Evolutionary conservation across 345 rosid genomes (phyloP).

Genomic region (Gossypium stocksii): DNA sequence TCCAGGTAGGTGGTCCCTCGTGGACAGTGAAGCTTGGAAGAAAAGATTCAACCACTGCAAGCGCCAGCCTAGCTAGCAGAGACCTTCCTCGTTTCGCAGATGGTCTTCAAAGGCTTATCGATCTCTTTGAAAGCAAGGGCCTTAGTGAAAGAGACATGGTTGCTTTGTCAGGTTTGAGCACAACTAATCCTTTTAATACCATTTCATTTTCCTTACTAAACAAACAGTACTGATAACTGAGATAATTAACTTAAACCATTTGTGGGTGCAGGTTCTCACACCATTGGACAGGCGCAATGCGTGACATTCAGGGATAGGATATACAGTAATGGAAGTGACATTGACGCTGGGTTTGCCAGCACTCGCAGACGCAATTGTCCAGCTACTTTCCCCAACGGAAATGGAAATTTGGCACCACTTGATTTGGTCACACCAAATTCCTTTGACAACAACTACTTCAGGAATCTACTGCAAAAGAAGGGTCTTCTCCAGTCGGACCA

Average conservation of each 20-base stretch:
- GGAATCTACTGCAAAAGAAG: slow-evolving; percentile 44
- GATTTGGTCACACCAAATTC: slow-evolving; percentile 50
- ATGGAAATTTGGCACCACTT: slow-evolving; percentile 32
- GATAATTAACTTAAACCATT: not conserved
- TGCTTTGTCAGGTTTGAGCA: slow-evolving; percentile 18
- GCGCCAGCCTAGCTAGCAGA: slow-evolving; percentile 16
- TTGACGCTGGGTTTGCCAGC: slow-evolving; percentile 42
- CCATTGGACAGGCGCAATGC: slow-evolving; percentile 56
- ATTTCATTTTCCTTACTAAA: not conserved
- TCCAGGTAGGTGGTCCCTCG: slow-evolving; percentile 39
- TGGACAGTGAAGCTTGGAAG: slow-evolving; percentile 44
- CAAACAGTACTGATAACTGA: not conserved
- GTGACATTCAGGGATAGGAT: slow-evolving; percentile 38
- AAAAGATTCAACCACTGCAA: slow-evolving; percentile 42
- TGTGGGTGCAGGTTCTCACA: slow-evolving; percentile 36
- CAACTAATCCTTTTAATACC: not conserved
- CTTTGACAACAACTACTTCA: slow-evolving; percentile 54
- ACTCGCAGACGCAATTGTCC: slow-evolving; percentile 44
- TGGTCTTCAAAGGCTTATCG: slow-evolving; percentile 13
- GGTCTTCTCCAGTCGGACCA: slow-evolving; percentile 55
- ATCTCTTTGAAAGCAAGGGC: slow-evolving; percentile 25
- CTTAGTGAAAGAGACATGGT: slow-evolving; percentile 32
- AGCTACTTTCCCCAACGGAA: slow-evolving; percentile 4
- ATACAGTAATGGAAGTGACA: slow-evolving; percentile 39
- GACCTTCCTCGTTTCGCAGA: slow-evolving; percentile 21